phyloP scores from a whole-genome alignment of 139 green algal genomes.

The Chlorella sp. region DNA sequence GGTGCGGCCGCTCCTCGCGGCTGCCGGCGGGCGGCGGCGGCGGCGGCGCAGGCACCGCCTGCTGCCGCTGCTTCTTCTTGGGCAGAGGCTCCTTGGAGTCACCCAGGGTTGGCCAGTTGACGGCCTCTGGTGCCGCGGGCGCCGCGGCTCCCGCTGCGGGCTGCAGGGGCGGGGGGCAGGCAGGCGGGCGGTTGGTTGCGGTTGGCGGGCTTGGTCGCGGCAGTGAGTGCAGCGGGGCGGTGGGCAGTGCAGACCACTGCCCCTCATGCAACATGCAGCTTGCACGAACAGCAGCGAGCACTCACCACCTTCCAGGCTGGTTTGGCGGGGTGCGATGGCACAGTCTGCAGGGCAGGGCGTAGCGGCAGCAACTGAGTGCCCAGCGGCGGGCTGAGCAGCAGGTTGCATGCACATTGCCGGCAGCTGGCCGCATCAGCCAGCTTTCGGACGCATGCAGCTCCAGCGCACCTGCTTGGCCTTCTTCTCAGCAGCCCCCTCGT shows the following conservation, averaged over 20 bases:
- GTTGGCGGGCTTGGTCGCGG: too few relatives aligned
- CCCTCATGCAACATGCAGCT: too few relatives aligned
- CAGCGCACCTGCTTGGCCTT: constrained; percentile 22
- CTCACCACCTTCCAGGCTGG: constrained; percentile 80
- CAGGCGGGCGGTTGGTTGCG: too few relatives aligned
- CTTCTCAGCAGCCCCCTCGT: neutral
- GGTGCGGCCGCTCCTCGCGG: too few relatives aligned
- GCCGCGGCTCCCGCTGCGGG: neutral
- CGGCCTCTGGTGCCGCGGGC: constrained; percentile 16
- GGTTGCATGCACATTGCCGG: neutral
- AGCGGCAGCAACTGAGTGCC: neutral
- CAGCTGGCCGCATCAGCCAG: neutral
- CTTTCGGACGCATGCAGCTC: neutral
- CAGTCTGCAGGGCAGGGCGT: neutral
- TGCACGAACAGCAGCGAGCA: too few relatives aligned
- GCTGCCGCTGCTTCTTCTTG: constrained; percentile 66
- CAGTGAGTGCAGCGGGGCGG: too few relatives aligned
- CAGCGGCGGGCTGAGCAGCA: neutral
- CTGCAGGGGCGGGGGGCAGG: neutral
- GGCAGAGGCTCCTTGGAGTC: constrained; percentile 79
- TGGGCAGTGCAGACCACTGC: too few relatives aligned
- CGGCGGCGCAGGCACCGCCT: constrained; percentile 26
- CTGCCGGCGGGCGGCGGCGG: constrained; percentile 16
- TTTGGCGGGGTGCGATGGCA: constrained; percentile 60
- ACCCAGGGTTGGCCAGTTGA: constrained; percentile 81